Evolutionary conservation across 1,284 basidiomycete species (phyloP), one percentile per base, ranked within the genome.

Genomic region (Ceratobasidium sp.): DNA sequence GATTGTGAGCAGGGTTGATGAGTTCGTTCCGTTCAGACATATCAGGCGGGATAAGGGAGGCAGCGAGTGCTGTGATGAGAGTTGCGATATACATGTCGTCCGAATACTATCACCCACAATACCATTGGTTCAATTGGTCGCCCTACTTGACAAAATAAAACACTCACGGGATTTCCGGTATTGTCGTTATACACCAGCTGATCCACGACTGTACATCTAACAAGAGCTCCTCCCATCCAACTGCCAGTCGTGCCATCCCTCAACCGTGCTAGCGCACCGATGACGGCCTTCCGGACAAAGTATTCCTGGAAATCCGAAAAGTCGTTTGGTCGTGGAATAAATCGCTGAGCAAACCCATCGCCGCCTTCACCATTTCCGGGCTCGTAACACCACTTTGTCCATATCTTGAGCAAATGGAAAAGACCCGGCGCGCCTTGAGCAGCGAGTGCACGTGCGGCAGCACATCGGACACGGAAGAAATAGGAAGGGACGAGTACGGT

Each of bases 361-460:
- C 91, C 88, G 71, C 88, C 89, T 21, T 85, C 88, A 4, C 30
- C 45, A 21, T 34, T 48, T 5, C 92, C 89, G 0, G 93, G 91
- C 16, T 94, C 92, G 78, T 96, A 94, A 79, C 96, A 98, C 80
- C 92, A 96, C 55, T 92, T 88, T n/a, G 93, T 85, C 82, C 97
- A 98, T 34, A 99, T 87, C 82, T 98, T 98, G 84, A 98, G 92
- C 32, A 99, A 86, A 78, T 97, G 94, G 82, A 98, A 99, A 16
- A 98, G 85, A 3, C 97, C 97, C 69, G 65, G 32, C 48, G 28
- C 28, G 85, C 92, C 79, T 79, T 97, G 95, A 45, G 86, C 86
- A 59, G 96, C 90, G 39, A 99, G 85, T 0, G 94, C 94, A 52
- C 90, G 82, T 3, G 93, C 94, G 0, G 97, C 97, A 81, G 98